phyloP scores from a whole-genome alignment of 2,329 filamentous ascomycete species.

The Phyllosticta citriasiana region DNA sequence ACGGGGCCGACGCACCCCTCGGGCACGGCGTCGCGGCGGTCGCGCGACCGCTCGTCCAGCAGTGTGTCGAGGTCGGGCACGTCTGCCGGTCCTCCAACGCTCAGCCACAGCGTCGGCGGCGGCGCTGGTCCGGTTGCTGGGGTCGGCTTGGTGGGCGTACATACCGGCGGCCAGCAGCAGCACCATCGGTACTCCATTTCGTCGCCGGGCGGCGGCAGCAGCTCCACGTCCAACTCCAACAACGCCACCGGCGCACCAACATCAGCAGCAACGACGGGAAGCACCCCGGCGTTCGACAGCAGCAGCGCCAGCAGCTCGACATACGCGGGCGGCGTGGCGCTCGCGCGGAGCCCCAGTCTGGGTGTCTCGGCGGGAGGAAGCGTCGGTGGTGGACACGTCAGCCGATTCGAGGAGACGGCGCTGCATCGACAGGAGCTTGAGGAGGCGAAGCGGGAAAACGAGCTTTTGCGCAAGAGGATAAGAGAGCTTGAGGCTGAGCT shows the following conservation, averaged over 20 bases:
- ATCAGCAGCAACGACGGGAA: not conserved
- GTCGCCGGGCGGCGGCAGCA: conserved; percentile 16
- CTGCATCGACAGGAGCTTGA: conserved; percentile 37
- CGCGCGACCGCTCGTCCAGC: conserved; percentile 46
- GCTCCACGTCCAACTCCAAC: conserved; percentile 12
- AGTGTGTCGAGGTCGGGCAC: conserved; percentile 26
- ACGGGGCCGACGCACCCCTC: conserved; percentile 42
- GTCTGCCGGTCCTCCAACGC: conserved; percentile 22
- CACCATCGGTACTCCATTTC: conserved; percentile 24
- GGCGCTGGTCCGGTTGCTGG: not conserved
- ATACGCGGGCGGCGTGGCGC: conserved; percentile 1
- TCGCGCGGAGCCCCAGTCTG: conserved; percentile 3
- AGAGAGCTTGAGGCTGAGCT: conserved; percentile 33
- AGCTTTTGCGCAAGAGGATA: conserved; percentile 37
- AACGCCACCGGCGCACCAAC: not conserved
- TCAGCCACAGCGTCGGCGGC: not conserved
- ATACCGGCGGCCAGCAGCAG: conserved; percentile 17
- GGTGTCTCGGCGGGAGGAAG: not conserved
- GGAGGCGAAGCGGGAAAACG: conserved; percentile 41
- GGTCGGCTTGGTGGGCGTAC: conserved; percentile 2
- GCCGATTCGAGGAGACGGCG: conserved; percentile 33
- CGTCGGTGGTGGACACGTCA: conserved; percentile 4
- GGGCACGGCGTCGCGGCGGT: conserved; percentile 37
- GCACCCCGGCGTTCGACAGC: not conserved
- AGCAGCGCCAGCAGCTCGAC: conserved; percentile 7